Base-by-base conservation (phyloP, 495 filamentous ascomycete genomes). In the Trichoderma parareesei region DNA sequence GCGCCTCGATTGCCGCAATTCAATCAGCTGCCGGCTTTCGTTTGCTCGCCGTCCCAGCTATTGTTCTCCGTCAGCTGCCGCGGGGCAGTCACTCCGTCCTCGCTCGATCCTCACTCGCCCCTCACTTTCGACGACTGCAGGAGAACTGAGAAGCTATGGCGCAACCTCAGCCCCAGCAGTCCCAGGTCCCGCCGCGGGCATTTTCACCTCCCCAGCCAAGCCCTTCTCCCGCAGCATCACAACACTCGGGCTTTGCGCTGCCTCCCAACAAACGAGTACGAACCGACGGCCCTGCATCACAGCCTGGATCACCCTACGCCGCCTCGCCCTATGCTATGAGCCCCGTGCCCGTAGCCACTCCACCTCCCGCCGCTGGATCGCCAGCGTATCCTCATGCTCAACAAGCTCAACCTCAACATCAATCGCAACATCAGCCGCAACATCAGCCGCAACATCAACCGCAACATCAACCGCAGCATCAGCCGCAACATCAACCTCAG, bases 221-320 rank as follows among this genome's bases (percentile, higher is more conserved):
- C 27, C 53, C 64, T n/a, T 43, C 64, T 3, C 64, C 55, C 11
- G 18, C 61, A 65, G 48, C 61, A 41, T 40, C 67, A 49, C 35
- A 67, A 7, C 70, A 71, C 18, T 66, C 68, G 0, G 53, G 44
- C 2, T 77, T 69, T 48, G 48, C 72, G 35, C 73, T 82, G 57
- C 87, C 86, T 18, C 81, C 84, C 0, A 84, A 75, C 62, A 90
- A 95, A 74, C 82, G 89, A 57, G 84, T 84, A 64, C 85, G 85
- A 27, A 76, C 89, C 37, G 85, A 89, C 35, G 83, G 84, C 55
- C 85, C 87, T 62, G 75, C 77, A 35, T 76, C 79, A 11, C 77
- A 69, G 33, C 65, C 71, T 27, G 53, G 68, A 41, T 77, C 79
- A 57, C 78, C 80, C 20, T 75, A 78, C 64, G 53, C 65, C 53